Evolutionary conservation across 495 filamentous ascomycete genomes (phyloP).

Genomic region (Monascus purpureus): DNA sequence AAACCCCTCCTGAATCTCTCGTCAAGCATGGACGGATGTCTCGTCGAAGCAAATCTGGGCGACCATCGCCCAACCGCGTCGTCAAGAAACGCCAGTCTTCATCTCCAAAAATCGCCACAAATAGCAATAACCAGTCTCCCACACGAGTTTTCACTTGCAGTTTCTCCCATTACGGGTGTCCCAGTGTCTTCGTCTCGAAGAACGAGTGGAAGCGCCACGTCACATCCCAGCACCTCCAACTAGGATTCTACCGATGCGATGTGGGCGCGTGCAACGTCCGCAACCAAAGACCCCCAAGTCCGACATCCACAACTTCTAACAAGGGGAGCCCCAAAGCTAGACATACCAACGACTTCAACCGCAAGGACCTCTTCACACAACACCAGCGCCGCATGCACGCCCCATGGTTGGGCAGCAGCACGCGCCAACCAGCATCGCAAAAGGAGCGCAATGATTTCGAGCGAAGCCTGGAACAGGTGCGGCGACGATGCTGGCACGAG

Average conservation of each 20-base stretch:
- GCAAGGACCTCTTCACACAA: constrained; percentile 87
- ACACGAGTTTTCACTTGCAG: constrained; percentile 65
- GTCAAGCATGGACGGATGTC: too few relatives aligned
- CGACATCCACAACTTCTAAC: constrained; percentile 6
- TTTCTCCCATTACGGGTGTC: constrained; percentile 72
- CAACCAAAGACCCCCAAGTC: background rate
- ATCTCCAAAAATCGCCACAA: constrained; percentile 2
- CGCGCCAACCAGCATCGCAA: constrained; percentile 25
- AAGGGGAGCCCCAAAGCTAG: constrained; percentile 2
- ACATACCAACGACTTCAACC: constrained; percentile 61
- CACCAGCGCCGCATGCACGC: constrained; percentile 90
- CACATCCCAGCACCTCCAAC: constrained; percentile 62
- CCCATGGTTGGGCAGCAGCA: constrained; percentile 20
- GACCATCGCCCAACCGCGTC: too few relatives aligned
- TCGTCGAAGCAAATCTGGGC: too few relatives aligned
- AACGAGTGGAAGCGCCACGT: constrained; percentile 97
- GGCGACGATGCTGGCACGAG: constrained; percentile 41
- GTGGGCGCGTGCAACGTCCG: constrained; percentile 42
- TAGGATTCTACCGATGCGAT: constrained; percentile 71
- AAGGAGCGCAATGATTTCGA: constrained; percentile 28
- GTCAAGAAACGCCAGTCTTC: background rate
- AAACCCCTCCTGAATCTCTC: too few relatives aligned
- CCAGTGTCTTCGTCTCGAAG: constrained; percentile 74
- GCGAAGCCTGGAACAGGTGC: constrained; percentile 29
- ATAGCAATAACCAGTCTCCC: constrained; percentile 15